Evolutionary conservation across 257 asterid genomes (phyloP).

Genomic region (Prunella vulgaris): DNA sequence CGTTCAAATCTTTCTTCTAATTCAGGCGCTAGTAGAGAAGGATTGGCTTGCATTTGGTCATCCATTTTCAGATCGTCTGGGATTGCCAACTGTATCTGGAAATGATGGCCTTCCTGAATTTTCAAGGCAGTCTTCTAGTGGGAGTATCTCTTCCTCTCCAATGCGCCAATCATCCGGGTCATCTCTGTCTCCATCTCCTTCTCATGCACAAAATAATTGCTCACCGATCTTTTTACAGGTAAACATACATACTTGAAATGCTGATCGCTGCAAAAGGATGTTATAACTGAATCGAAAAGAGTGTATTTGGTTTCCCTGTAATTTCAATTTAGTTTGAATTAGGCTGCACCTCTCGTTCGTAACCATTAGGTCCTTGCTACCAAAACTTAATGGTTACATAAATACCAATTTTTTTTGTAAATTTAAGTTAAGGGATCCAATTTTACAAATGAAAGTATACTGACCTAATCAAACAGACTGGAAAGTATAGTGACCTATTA

Average conservation of each 20-base stretch:
- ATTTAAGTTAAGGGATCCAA: neutral
- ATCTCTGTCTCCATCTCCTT: constrained; percentile 48
- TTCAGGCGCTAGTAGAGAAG: constrained; percentile 88
- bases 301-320: neutral
- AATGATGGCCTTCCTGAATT: constrained; percentile 65
- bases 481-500: too few species aligned
- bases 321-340: neutral
- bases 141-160: constrained; percentile 66
- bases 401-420: neutral
- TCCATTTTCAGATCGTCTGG: constrained; percentile 95
- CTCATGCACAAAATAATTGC: constrained; percentile 77
- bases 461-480: neutral
- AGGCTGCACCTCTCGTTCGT: neutral
- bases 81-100: constrained; percentile 74
- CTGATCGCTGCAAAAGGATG: neutral
- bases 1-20: constrained; percentile 18
- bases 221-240: constrained; percentile 98
- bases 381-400: neutral
- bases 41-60: constrained; percentile 99
- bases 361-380: neutral
- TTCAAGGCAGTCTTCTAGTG: constrained; percentile 71
- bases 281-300: neutral
- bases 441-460: neutral
- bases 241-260: constrained; percentile 5
- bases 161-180: constrained; percentile 67